Evolutionary conservation across 176 grass and related monocot species (phyloP).

Genomic region (Tuctoria greenei): DNA sequence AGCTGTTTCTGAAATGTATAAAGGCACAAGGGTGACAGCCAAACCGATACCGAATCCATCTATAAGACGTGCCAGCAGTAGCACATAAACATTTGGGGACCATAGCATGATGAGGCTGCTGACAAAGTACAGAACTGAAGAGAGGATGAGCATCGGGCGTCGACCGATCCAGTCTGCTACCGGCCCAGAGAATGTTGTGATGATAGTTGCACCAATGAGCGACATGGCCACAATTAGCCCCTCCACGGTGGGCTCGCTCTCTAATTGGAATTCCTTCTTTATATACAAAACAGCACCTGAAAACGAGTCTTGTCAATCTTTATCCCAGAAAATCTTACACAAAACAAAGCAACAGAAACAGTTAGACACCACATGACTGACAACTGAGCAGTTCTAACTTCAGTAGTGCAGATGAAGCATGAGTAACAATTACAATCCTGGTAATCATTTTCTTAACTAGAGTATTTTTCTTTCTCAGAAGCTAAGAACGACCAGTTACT

Average conservation of each 20-base stretch:
- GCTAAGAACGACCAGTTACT: background rate
- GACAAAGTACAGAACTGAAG: constrained; percentile 70
- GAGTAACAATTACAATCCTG: background rate
- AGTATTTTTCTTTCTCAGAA: background rate
- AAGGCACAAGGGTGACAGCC: constrained; percentile 76
- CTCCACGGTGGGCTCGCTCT: constrained; percentile 71
- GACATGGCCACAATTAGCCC: constrained; percentile 90
- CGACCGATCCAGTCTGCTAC: constrained; percentile 73
- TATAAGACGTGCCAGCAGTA: constrained; percentile 76
- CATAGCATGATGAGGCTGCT: constrained; percentile 83
- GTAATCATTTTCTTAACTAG: background rate
- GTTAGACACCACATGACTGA: background rate
- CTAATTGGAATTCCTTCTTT: constrained; percentile 80
- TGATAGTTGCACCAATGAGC: constrained; percentile 81
- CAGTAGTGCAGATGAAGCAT: constrained; percentile 25
- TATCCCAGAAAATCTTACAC: constrained; percentile 11
- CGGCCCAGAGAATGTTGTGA: constrained; percentile 79
- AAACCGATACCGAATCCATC: constrained; percentile 85
- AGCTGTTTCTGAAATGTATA: constrained; percentile 96
- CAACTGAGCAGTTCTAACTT: background rate
- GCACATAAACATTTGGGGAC: constrained; percentile 78
- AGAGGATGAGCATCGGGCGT: constrained; percentile 76
- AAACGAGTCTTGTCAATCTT: constrained; percentile 17
- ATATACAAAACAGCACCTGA: constrained; percentile 85
- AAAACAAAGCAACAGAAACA: constrained; percentile 13